A percentile compares a stretch with the other conserved stretches of the same genome.
Conservation (phyloP, 1,284 basidiomycete genomes). For the Inonotus obliquus region DNA sequence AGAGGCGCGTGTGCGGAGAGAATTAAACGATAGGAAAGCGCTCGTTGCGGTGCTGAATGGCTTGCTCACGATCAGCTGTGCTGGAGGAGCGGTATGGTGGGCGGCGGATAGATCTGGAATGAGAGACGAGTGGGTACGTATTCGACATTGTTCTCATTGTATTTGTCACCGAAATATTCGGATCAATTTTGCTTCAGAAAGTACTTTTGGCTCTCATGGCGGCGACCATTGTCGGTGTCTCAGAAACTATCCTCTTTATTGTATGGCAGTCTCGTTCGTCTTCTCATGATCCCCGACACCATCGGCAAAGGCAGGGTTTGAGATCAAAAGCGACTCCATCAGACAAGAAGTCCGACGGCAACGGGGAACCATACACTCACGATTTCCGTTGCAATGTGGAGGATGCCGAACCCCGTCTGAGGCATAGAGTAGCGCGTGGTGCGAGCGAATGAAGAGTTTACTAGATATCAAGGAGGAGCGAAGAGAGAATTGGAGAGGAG, state of each 20-base stretch:
- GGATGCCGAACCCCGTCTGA: not conserved
- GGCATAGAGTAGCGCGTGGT: slow-evolving; percentile 5
- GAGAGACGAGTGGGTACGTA: slow-evolving; percentile 67
- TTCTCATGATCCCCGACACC: slow-evolving; percentile 22
- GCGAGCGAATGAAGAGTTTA: not conserved
- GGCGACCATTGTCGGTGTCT: slow-evolving; percentile 56
- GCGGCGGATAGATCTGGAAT: slow-evolving; percentile 58
- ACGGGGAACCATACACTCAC: slow-evolving; percentile 13
- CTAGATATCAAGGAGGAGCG: not conserved
- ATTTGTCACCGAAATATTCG: not conserved
- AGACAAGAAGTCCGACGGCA: slow-evolving; percentile 34
- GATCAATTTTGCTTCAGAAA: slow-evolving; percentile 37
- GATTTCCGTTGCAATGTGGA: not conserved
- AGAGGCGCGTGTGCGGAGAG: slow-evolving; percentile 34
- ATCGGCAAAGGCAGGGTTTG: slow-evolving; percentile 18
- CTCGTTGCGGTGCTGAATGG: slow-evolving; percentile 68
- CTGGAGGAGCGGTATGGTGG: slow-evolving; percentile 67
- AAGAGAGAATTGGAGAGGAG: not conserved
- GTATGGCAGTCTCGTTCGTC: slow-evolving; percentile 56
- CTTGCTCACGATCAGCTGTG: slow-evolving; percentile 60
- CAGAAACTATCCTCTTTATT: slow-evolving; percentile 64
- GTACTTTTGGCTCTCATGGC: slow-evolving; percentile 55
- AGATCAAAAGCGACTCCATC: slow-evolving; percentile 21
- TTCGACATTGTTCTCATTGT: not conserved
- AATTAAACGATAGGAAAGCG: slow-evolving; percentile 52